phyloP scores from a whole-genome alignment of 2,329 filamentous ascomycete species.

The Anthostomella pinea region DNA sequence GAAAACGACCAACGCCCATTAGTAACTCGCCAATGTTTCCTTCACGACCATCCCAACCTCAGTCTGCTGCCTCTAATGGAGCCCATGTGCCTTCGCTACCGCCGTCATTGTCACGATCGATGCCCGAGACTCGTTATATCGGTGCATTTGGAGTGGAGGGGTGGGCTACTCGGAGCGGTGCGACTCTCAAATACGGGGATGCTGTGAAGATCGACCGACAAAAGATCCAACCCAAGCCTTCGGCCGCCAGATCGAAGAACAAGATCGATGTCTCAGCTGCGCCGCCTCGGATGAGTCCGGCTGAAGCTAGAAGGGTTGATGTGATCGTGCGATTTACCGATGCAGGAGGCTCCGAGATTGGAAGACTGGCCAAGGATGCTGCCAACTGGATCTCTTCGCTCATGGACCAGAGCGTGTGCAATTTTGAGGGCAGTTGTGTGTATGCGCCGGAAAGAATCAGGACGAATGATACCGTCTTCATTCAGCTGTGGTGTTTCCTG shows the following conservation, averaged over 20 bases:
- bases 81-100: constrained; percentile 10
- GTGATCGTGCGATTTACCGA: constrained; percentile 92
- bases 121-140: constrained; percentile 64
- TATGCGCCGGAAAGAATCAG: constrained; percentile 81
- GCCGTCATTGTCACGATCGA: constrained; percentile 18
- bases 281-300: constrained; percentile 39
- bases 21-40: constrained; percentile 14
- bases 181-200: constrained; percentile 74
- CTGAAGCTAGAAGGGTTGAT: constrained; percentile 69
- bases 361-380: constrained; percentile 79
- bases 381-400: constrained; percentile 90
- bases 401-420: constrained; percentile 85
- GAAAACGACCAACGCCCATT: constrained; percentile 29
- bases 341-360: constrained; percentile 73
- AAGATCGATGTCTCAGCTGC: constrained; percentile 37
- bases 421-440: constrained; percentile 83
- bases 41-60: constrained; percentile 7
- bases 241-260: constrained; percentile 35
- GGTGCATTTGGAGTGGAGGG: constrained; percentile 89
- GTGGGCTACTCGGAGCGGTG: constrained; percentile 87
- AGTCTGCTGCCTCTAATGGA: constrained; percentile 11
- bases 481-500: constrained; percentile 80
- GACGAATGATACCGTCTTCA: constrained; percentile 90
- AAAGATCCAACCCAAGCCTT: constrained; percentile 62
- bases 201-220: constrained; percentile 82